phyloP scores from a whole-genome alignment of 768 basidiomycete species.

The Tephrocybe sp. region DNA sequence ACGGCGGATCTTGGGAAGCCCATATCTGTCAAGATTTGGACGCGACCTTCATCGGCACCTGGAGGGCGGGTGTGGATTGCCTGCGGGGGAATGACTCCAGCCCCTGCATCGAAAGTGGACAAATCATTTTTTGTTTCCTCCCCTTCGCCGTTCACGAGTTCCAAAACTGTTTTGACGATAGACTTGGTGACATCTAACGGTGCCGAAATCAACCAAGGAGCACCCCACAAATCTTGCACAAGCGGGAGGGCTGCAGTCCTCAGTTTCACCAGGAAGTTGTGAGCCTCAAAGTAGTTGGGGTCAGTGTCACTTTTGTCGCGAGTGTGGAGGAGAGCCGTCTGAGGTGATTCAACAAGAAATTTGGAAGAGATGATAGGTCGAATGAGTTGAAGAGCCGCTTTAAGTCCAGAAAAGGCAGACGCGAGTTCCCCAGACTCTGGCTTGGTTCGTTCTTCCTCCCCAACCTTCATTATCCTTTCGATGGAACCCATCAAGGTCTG shows the following conservation, averaged over 20 bases:
- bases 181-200: slow-evolving; percentile 74
- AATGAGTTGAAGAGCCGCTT: slow-evolving; percentile 76
- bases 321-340: slow-evolving; percentile 68
- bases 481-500: slow-evolving; percentile 54
- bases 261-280: slow-evolving; percentile 82
- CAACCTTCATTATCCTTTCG: slow-evolving; percentile 45
- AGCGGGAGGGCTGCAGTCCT: slow-evolving; percentile 70
- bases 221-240: slow-evolving; percentile 71
- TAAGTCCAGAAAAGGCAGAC: slow-evolving; percentile 78
- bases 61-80: slow-evolving; percentile 32
- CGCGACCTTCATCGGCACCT: slow-evolving; percentile 72
- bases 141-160: slow-evolving; percentile 77
- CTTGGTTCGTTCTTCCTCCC: slow-evolving; percentile 56
- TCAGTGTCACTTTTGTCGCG: slow-evolving; percentile 81
- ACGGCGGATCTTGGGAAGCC: slow-evolving; percentile 91
- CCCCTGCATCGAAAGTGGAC: slow-evolving; percentile 26
- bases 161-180: slow-evolving; percentile 74
- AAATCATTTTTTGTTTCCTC: slow-evolving; percentile 62
- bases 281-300: slow-evolving; percentile 76
- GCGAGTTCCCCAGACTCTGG: slow-evolving; percentile 60
- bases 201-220: slow-evolving; percentile 75
- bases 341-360: slow-evolving; percentile 79
- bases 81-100: slow-evolving; percentile 18
- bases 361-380: slow-evolving; percentile 75
- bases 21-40: slow-evolving; percentile 91